A percentile compares a stretch with the other conserved stretches of the same genome.
phyloP scores from a whole-genome alignment of 805 yeast genomes.

The Metschnikowia santaceciliae region DNA sequence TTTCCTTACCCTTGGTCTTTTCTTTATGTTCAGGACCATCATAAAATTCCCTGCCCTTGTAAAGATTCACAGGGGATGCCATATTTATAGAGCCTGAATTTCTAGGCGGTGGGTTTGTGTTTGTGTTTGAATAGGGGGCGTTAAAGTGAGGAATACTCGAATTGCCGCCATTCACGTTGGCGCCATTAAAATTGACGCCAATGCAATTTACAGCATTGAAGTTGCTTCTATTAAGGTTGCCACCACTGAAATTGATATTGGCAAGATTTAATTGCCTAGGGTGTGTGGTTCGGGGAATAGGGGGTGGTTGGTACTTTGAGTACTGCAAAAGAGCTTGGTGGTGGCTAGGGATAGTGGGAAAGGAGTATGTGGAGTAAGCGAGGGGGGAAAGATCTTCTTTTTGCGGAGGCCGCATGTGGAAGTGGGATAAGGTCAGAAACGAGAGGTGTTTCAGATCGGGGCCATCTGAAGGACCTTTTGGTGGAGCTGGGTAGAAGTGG shows the following conservation, averaged over 20 bases:
- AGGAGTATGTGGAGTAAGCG: conserved; percentile 1
- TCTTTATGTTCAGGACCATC: no score
- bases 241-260: background rate
- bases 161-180: no score
- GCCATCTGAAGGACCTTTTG: background rate
- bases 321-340: background rate
- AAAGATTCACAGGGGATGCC: no score
- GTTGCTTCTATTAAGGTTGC: background rate
- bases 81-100: no score
- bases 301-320: background rate
- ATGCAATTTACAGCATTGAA: background rate
- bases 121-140: no score
- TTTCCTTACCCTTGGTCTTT: no score
- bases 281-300: conserved; percentile 4
- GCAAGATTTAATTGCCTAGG: background rate
- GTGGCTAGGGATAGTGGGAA: background rate
- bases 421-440: background rate
- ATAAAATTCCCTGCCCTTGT: no score
- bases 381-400: conserved; percentile 9
- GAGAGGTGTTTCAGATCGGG: background rate
- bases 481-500: background rate
- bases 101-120: no score
- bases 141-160: no score
- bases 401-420: background rate
- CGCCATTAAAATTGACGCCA: background rate